Percentiles rank a stretch among this genome's conserved stretches.
These are phyloP conservation scores for Fimicolochytrium jonesii DNA, from an alignment of 192 early-diverging fungal genomes.

Conservation along the genomic window DNA sequence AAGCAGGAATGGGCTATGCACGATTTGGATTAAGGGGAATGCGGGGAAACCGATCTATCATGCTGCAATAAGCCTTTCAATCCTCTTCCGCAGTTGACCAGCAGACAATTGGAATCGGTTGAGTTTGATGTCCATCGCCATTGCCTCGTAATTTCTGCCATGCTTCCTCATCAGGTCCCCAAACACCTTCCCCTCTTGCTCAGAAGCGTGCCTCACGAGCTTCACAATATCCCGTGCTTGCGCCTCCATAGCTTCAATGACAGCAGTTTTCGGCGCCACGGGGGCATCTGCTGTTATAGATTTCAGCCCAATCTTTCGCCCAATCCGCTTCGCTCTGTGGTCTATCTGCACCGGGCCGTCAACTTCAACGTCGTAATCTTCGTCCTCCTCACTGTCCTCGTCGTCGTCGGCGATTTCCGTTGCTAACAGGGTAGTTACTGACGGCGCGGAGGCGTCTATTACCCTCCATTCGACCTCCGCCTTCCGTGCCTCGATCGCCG, in stretches of 20 bases:
- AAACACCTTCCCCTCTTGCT: slow-evolving; percentile 36
- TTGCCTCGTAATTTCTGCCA: slow-evolving; percentile 40
- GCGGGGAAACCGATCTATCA: too few relatives aligned
- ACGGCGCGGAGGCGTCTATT: background rate
- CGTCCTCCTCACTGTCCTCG: background rate
- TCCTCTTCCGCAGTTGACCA: slow-evolving; percentile 43
- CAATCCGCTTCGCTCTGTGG: background rate
- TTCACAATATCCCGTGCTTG: slow-evolving; percentile 13
- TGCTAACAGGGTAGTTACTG: background rate
- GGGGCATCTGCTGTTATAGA: background rate
- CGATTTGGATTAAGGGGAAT: too few relatives aligned
- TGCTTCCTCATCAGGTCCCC: slow-evolving; percentile 35
- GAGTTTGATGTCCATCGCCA: slow-evolving; percentile 45
- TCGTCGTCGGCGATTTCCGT: background rate
- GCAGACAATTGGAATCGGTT: slow-evolving; percentile 48
- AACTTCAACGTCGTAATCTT: slow-evolving; percentile 25
- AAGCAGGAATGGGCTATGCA: too few relatives aligned
- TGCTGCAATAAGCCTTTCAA: too few relatives aligned
- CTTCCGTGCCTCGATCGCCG: slow-evolving; percentile 16
- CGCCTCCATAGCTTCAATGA: slow-evolving; percentile 29
- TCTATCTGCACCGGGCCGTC: slow-evolving; percentile 23
- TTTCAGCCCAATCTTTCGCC: slow-evolving; percentile 1
- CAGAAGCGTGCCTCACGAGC: slow-evolving; percentile 26
- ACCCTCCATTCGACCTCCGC: slow-evolving; percentile 38
- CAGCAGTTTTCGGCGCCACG: background rate